Conservation (phyloP, 768 basidiomycete genomes). For the Coprinopsis sp. region DNA sequence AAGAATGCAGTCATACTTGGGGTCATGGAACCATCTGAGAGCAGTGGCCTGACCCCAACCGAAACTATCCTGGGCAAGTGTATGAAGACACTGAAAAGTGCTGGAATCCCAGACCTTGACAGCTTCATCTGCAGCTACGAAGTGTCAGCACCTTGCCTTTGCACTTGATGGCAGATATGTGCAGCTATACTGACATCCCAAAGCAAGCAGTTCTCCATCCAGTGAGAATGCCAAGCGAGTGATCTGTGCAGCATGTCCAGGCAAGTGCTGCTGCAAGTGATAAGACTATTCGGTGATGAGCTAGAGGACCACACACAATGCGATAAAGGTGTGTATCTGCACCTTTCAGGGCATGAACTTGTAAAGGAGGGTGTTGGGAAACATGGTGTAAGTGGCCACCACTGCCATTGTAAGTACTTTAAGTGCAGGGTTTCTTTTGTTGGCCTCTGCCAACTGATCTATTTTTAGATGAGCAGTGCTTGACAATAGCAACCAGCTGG, state of each 20-base stretch:
- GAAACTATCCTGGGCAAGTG: background rate
- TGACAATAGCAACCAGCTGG: too few relatives aligned
- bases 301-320: background rate
- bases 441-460: background rate
- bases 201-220: background rate
- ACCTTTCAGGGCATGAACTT: background rate
- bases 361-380: background rate
- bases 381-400: background rate
- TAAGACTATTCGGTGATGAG: too few relatives aligned
- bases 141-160: background rate
- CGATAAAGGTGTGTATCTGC: background rate
- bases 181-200: background rate
- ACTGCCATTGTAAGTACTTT: background rate
- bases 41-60: slow-evolving; percentile 3
- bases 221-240: background rate
- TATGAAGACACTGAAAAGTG: background rate
- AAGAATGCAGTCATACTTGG: background rate
- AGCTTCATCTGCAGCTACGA: background rate
- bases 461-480: background rate
- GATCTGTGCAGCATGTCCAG: background rate
- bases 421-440: background rate
- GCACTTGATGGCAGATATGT: background rate
- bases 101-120: slow-evolving; percentile 1
- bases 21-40: background rate
- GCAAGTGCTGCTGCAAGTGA: background rate